Percentiles rank a stretch among this genome's conserved stretches.
These are phyloP conservation scores for Chrysochromulina parva DNA, from an alignment of 78 protist species.

Conservation along the genomic window DNA sequence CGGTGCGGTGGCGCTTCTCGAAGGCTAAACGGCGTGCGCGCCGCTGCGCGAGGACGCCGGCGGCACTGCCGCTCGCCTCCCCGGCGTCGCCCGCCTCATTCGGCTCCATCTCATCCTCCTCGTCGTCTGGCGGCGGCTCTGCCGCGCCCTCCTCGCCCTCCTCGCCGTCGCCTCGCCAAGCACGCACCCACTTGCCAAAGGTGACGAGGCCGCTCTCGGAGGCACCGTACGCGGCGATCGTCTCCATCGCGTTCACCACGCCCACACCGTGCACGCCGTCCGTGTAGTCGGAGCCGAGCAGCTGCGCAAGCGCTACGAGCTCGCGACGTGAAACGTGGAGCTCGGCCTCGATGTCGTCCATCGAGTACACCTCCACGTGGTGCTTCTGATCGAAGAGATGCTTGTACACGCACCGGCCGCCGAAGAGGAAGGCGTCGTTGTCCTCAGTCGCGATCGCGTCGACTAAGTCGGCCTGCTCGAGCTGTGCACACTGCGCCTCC, in stretches of 20 bases:
- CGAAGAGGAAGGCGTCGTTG: conserved; percentile 62
- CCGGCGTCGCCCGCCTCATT: not conserved
- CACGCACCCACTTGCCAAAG: not conserved
- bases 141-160: not conserved
- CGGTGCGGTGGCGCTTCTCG: not conserved
- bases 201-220: not conserved
- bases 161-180: not conserved
- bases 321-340: not conserved
- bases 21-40: not conserved
- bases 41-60: not conserved
- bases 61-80: not conserved
- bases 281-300: conserved; percentile 75
- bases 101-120: not conserved
- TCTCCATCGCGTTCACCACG: conserved; percentile 49
- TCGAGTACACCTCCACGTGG: not conserved
- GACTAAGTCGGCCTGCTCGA: conserved; percentile 45
- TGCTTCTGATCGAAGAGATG: conserved; percentile 48
- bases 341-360: not conserved
- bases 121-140: not conserved
- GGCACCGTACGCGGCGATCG: conserved; percentile 39
- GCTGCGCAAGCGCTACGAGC: conserved; percentile 11
- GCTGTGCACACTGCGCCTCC: conserved; percentile 71
- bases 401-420: conserved; percentile 32
- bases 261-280: conserved; percentile 67
- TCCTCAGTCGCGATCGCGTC: conserved; percentile 77